phyloP scores from a whole-genome alignment of 768 basidiomycete genomes.

The Suillus alpinus region DNA sequence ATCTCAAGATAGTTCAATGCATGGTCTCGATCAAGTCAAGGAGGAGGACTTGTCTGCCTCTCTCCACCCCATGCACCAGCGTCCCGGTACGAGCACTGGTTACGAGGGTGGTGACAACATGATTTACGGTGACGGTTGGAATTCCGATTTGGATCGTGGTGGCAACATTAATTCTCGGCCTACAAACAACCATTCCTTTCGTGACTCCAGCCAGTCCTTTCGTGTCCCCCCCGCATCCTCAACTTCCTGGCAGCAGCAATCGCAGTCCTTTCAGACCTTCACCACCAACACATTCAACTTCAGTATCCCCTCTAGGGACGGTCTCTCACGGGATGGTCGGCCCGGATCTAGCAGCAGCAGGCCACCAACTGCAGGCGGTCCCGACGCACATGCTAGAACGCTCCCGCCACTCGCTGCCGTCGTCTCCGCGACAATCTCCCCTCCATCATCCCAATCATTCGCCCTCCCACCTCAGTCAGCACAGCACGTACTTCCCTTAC shows the following conservation, averaged over 20 bases:
- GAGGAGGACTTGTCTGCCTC: slow-evolving; percentile 37
- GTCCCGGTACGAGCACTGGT: slow-evolving; percentile 72
- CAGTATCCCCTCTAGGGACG: slow-evolving; percentile 33
- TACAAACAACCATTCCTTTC: slow-evolving; percentile 65
- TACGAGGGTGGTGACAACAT: slow-evolving; percentile 52
- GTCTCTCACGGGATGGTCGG: slow-evolving; percentile 36
- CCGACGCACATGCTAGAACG: slow-evolving; percentile 43
- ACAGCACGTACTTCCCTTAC: slow-evolving; percentile 56
- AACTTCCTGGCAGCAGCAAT: slow-evolving; percentile 39
- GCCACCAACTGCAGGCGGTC: slow-evolving; percentile 51
- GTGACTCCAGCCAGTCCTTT: slow-evolving; percentile 81
- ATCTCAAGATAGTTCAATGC: slow-evolving; percentile 17
- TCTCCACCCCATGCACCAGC: slow-evolving; percentile 39
- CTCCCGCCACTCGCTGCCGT: slow-evolving; percentile 75
- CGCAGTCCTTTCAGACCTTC: slow-evolving; percentile 73
- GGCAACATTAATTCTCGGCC: slow-evolving; percentile 30
- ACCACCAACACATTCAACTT: slow-evolving; percentile 44
- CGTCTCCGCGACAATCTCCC: slow-evolving; percentile 69
- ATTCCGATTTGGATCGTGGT: slow-evolving; percentile 36
- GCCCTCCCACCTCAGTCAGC: slow-evolving; percentile 41
- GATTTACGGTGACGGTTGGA: slow-evolving; percentile 34
- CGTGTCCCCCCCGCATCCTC: slow-evolving; percentile 53
- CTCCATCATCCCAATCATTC: slow-evolving; percentile 38
- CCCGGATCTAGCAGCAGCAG: slow-evolving; percentile 49
- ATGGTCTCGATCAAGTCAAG: slow-evolving; percentile 33